Evolutionary conservation across 106 monocot genomes (phyloP).

Genomic region (Dendrobium huoshanense): DNA sequence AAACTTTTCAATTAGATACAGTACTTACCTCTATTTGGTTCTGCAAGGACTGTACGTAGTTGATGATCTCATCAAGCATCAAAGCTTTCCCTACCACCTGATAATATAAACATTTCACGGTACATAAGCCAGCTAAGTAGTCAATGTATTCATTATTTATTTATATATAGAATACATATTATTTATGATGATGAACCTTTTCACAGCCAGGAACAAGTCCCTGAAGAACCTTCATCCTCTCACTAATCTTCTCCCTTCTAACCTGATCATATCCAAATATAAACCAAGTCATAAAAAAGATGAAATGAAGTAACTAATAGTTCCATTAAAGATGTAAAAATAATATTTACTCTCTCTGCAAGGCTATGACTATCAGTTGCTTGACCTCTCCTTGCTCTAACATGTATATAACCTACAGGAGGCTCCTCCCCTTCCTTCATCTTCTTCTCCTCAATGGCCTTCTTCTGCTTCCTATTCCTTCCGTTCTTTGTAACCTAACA

Average conservation of each 20-base stretch:
- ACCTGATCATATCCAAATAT: slow-evolving; percentile 14
- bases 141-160: neutral
- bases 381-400: slow-evolving; percentile 33
- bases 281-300: neutral
- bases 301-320: neutral
- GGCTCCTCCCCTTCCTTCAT: slow-evolving; percentile 9
- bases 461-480: neutral
- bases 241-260: slow-evolving; percentile 55
- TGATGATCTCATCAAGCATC: slow-evolving; percentile 58
- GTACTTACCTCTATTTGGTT: slow-evolving; percentile 43
- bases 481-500: no score
- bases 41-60: slow-evolving; percentile 54
- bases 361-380: slow-evolving; percentile 41
- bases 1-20: neutral
- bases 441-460: neutral
- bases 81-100: slow-evolving; percentile 51
- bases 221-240: slow-evolving; percentile 45
- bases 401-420: slow-evolving; percentile 69
- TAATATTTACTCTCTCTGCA: slow-evolving; percentile 26
- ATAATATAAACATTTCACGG: neutral
- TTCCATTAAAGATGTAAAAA: neutral
- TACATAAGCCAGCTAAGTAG: neutral
- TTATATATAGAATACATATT: neutral
- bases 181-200: slow-evolving; percentile 21
- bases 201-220: slow-evolving; percentile 54